phyloP scores from a whole-genome alignment of 1,284 basidiomycete genomes.

The Marasmius tenuissimus region DNA sequence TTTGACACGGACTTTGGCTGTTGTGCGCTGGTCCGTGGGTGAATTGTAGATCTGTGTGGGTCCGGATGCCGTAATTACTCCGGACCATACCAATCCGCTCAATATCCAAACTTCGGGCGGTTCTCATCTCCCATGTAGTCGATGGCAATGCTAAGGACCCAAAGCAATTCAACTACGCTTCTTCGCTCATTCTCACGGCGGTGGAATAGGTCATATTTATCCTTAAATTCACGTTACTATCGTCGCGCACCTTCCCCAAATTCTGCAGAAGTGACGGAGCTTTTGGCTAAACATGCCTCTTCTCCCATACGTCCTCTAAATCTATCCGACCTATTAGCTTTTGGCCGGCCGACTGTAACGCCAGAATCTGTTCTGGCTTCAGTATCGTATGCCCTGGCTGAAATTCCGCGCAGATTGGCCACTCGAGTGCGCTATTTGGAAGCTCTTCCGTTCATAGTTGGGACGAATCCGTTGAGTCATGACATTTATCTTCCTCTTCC shows the following conservation, averaged over 20 bases:
- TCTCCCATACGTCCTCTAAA: slow-evolving; percentile 64
- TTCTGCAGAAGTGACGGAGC: slow-evolving; percentile 41
- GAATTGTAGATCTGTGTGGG: too few species aligned
- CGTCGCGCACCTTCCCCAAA: slow-evolving; percentile 33
- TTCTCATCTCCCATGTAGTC: too few species aligned
- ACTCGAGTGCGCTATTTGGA: slow-evolving; percentile 71
- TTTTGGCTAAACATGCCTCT: slow-evolving; percentile 54
- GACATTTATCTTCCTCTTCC: neutral
- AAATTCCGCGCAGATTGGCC: slow-evolving; percentile 74
- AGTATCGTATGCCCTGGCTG: slow-evolving; percentile 66
- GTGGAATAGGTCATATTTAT: neutral
- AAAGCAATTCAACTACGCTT: neutral
- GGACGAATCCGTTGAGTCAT: slow-evolving; percentile 75
- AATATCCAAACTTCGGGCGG: too few species aligned
- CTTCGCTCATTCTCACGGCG: neutral
- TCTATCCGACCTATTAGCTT: slow-evolving; percentile 68
- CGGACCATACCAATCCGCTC: too few species aligned
- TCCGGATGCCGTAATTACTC: too few species aligned
- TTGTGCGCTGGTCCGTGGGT: too few species aligned
- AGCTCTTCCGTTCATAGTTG: slow-evolving; percentile 81
- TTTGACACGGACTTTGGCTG: too few species aligned
- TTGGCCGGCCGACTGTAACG: slow-evolving; percentile 63
- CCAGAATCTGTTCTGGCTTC: slow-evolving; percentile 69
- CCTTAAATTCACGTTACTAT: slow-evolving; percentile 11
- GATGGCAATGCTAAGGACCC: too few species aligned